A percentile compares a stretch with the other conserved stretches of the same genome.
These are phyloP conservation scores for Podila verticillata DNA, from an alignment of 192 early-diverging fungal species.

Conservation along the genomic window DNA sequence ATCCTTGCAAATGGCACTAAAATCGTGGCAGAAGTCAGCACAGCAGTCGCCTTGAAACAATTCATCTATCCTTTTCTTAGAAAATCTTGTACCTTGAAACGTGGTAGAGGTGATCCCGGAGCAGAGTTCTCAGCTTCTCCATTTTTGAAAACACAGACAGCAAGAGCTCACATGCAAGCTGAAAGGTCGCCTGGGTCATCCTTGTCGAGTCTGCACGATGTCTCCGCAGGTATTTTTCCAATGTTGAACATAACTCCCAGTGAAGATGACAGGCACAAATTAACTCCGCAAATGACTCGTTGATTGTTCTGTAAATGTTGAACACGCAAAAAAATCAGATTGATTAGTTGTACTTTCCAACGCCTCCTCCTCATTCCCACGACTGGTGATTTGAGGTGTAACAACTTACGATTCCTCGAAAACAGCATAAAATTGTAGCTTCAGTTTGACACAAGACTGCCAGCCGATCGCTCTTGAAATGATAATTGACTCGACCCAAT, in stretches of 20 bases:
- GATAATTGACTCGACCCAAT: constrained; percentile 33
- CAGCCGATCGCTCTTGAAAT: constrained; percentile 1
- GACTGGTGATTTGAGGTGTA: too few relatives aligned
- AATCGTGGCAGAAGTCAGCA: neutral
- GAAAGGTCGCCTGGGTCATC: constrained; percentile 19
- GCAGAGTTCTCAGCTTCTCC: constrained; percentile 2
- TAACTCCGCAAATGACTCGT: constrained; percentile 25
- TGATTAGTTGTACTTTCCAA: neutral
- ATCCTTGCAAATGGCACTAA: constrained; percentile 10
- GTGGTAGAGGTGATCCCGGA: constrained; percentile 26
- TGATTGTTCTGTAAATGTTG: constrained; percentile 7
- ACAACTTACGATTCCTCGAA: constrained; percentile 26
- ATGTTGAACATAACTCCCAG: constrained; percentile 29
- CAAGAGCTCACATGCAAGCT: constrained; percentile 28
- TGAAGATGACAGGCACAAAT: constrained; percentile 22
- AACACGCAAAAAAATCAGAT: neutral
- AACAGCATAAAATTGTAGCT: constrained; percentile 38
- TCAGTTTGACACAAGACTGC: constrained; percentile 42
- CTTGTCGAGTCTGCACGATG: constrained; percentile 22
- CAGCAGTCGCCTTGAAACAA: neutral
- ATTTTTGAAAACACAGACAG: constrained; percentile 34
- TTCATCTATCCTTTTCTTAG: neutral
- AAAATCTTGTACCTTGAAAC: constrained; percentile 25
- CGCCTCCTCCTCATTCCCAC: neutral
- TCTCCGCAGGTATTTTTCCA: constrained; percentile 19